phyloP scores from a whole-genome alignment of 306 rosid species.

The Hylodesmum podocarpum region DNA sequence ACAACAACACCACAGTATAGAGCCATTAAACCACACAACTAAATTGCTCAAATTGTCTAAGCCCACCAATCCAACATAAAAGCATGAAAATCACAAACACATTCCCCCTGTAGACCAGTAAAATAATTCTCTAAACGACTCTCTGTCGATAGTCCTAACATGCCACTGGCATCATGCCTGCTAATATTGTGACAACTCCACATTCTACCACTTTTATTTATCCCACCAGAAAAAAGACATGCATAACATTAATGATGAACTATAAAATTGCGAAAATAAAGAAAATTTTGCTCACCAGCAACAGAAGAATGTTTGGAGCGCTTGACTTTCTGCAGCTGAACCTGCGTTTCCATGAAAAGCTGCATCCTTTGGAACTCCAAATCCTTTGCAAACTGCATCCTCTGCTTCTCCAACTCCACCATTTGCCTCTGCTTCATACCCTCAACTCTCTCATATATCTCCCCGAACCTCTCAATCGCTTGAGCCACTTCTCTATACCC shows the following conservation, averaged over 20 bases:
- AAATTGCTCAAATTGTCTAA: background rate
- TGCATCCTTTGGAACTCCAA: slow-evolving; percentile 77
- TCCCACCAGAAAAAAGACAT: background rate
- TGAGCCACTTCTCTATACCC: slow-evolving; percentile 57
- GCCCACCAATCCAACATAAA: background rate
- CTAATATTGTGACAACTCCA: no score
- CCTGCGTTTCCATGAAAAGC: slow-evolving; percentile 68
- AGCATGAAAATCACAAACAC: background rate
- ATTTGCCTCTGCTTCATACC: slow-evolving; percentile 61
- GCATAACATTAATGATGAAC: background rate
- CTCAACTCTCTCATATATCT: slow-evolving; percentile 73
- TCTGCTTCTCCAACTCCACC: slow-evolving; percentile 78
- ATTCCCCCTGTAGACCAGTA: no score
- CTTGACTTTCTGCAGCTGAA: slow-evolving; percentile 59
- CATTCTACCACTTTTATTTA: no score
- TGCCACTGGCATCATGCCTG: no score
- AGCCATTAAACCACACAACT: background rate
- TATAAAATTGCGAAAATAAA: background rate
- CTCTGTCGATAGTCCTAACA: no score
- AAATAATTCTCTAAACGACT: no score
- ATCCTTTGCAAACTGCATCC: slow-evolving; percentile 77
- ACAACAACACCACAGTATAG: slow-evolving; percentile 1
- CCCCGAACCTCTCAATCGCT: slow-evolving; percentile 62
- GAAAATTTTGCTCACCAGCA: slow-evolving; percentile 38
- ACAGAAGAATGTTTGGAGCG: slow-evolving; percentile 58